These are phyloP conservation scores for Vairimorpha necatrix DNA, from an alignment of 371 early-diverging fungal species.

Conservation along the genomic window DNA sequence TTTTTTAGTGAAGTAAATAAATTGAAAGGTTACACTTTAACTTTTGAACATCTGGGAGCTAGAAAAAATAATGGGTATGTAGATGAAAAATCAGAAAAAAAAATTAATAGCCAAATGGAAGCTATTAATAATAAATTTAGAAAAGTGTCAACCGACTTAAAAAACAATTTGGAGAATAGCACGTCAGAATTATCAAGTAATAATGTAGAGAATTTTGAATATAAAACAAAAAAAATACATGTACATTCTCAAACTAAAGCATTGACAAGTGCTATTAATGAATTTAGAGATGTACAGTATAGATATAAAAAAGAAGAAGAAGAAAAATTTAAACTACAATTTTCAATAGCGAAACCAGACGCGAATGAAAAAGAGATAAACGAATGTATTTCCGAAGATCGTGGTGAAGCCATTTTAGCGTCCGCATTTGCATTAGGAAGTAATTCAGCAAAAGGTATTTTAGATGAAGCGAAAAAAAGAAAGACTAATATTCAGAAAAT, in stretches of 20 bases:
- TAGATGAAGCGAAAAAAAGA: conserved; percentile 51
- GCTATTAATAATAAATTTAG: conserved; percentile 50
- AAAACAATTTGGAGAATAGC: conserved; percentile 29
- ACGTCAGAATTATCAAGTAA: conserved; percentile 17
- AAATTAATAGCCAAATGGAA: conserved; percentile 44
- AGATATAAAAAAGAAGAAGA: conserved; percentile 56
- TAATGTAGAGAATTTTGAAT: conserved; percentile 16
- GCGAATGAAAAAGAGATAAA: conserved; percentile 64
- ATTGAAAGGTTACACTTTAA: conserved; percentile 22
- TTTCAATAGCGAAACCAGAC: conserved; percentile 62
- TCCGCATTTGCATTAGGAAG: conserved; percentile 59
- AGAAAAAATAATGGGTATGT: conserved; percentile 51
- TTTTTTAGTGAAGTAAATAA: conserved; percentile 42
- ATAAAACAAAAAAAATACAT: conserved; percentile 49
- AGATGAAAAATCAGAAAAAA: conserved; percentile 52
- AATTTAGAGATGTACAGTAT: conserved; percentile 45
- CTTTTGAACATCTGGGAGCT: conserved; percentile 42
- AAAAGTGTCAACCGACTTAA: conserved; percentile 34
- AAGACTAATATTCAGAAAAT: conserved; percentile 61
- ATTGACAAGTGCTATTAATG: conserved; percentile 47
- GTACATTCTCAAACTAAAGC: conserved; percentile 51
- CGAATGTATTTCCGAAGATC: conserved; percentile 25
- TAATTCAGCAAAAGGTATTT: conserved; percentile 48
- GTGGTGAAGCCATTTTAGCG: conserved; percentile 38
- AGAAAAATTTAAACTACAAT: conserved; percentile 58